Conservation (phyloP, 2,329 filamentous ascomycete genomes). For the Ophiostoma pallidulum region DNA sequence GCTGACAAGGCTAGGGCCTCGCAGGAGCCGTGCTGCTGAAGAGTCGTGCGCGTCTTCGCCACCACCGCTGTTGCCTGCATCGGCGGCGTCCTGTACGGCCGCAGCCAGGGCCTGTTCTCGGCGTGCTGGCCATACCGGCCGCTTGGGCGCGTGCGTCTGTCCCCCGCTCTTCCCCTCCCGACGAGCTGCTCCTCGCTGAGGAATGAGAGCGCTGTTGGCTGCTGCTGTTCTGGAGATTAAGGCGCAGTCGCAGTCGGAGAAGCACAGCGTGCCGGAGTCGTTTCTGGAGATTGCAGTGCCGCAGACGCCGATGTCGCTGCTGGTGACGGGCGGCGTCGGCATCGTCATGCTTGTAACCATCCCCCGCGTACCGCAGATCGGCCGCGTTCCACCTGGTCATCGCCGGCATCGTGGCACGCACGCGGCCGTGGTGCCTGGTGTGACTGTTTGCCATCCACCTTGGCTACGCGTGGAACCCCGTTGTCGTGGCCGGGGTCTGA, state of each 20-base stretch:
- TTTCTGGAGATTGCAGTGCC: no score
- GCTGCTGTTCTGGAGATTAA: constrained; percentile 84
- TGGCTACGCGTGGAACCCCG: constrained; percentile 67
- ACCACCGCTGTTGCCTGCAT: constrained; percentile 54
- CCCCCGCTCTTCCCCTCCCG: background rate
- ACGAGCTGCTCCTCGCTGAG: no score
- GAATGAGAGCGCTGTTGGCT: no score
- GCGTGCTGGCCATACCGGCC: constrained; percentile 49
- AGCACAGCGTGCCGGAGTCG: constrained; percentile 55
- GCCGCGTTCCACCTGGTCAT: constrained; percentile 63
- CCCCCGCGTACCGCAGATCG: constrained; percentile 56
- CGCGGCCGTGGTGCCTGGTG: constrained; percentile 54
- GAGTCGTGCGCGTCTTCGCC: constrained; percentile 48
- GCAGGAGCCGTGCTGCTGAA: constrained; percentile 50
- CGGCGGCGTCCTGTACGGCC: constrained; percentile 56
- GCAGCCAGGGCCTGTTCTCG: constrained; percentile 71
- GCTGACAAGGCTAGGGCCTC: no score
- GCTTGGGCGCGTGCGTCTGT: constrained; percentile 40
- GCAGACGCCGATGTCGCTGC: constrained; percentile 45
- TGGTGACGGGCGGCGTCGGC: constrained; percentile 63
- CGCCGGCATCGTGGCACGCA: constrained; percentile 56
- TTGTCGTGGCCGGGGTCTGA: constrained; percentile 66
- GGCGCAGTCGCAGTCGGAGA: constrained; percentile 68
- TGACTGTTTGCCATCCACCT: constrained; percentile 71
- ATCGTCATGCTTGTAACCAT: constrained; percentile 61